Base-by-base conservation (phyloP, 768 basidiomycete species). In the Austroboletus eburneus region DNA sequence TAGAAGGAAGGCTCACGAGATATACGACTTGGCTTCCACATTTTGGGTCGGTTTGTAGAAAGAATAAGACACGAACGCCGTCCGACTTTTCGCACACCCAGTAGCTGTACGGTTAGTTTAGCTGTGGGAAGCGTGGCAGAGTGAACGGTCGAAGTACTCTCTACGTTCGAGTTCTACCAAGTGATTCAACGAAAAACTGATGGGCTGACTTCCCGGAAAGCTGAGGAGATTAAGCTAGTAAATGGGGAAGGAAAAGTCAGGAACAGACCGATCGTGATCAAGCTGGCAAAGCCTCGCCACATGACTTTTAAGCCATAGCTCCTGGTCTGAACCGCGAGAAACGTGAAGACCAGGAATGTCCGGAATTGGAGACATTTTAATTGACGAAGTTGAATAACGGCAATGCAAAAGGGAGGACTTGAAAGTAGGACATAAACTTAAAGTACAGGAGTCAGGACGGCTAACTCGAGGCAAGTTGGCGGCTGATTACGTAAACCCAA, bases 41-140 rank as follows among this genome's bases (percentile, higher is more conserved):
- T 27, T 66, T 55, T 39, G 68, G 57, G 71, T 86, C 74, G 42
- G 84, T 77, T 64, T 77, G 72, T 41, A 98, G 77, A 48, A 95
- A 70, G 42, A 98, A 79, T 23, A 99, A 73, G 33, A 98, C 89
- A 29, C 96, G 82, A 42, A 99, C 64, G 12, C 96, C 96, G 62
- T 98, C 96, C 12, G 91, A 95, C 72, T 98, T 98, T 72, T 99
- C 96, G 70, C 93, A 96, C 35, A 99, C 96, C 95, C 95, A 99
- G 67, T 88, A 99, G 63, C 94, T 97, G 62, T 39, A 22, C 25
- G 39, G 39, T 40, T 45, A 51, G 18, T 40, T 67, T 32, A 55
- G 54, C 42, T 44, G 33, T 42, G 47, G 16, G 37, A 37, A 33
- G 40, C 9, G 16, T 24, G 41, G 17, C 32, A 22, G 14, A 27